Evolutionary conservation across 2,329 filamentous ascomycete genomes (phyloP).

Genomic region (Taxawa tesnikishii): DNA sequence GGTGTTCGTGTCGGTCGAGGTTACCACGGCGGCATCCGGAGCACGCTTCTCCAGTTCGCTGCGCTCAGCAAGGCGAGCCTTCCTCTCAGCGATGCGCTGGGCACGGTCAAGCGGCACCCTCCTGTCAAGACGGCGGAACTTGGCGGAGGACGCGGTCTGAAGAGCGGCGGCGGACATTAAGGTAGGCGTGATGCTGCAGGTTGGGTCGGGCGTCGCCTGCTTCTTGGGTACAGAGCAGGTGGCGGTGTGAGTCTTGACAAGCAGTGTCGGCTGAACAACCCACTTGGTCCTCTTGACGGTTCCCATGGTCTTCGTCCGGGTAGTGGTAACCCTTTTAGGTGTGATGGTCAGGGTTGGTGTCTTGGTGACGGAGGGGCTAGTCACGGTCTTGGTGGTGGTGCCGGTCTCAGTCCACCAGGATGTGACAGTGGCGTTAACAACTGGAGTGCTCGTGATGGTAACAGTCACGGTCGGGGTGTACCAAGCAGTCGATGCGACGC

Average conservation of each 20-base stretch:
- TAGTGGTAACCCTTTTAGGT: constrained; percentile 11
- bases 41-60: constrained; percentile 15
- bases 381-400: too few species aligned
- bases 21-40: constrained; percentile 19
- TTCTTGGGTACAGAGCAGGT: constrained; percentile 16
- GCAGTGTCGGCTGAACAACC: constrained; percentile 7
- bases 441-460: too few species aligned
- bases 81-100: constrained; percentile 14
- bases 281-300: constrained; percentile 15
- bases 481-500: constrained; percentile 18
- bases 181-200: constrained; percentile 16
- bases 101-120: constrained; percentile 9
- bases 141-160: constrained; percentile 7
- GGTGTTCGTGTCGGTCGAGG: constrained; percentile 18
- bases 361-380: too few species aligned
- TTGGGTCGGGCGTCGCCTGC: constrained; percentile 14
- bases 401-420: too few species aligned
- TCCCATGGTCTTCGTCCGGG: constrained; percentile 16
- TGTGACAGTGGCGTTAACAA: neutral
- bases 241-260: constrained; percentile 19
- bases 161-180: constrained; percentile 10
- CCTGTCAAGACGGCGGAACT: constrained; percentile 11
- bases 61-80: constrained; percentile 12
- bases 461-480: too few species aligned
- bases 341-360: constrained; percentile 9